Percentiles rank a stretch among this genome's conserved stretches.
These are phyloP conservation scores for Fusarium sp. DNA, from an alignment of 2,329 filamentous ascomycete genomes.

Conservation along the genomic window DNA sequence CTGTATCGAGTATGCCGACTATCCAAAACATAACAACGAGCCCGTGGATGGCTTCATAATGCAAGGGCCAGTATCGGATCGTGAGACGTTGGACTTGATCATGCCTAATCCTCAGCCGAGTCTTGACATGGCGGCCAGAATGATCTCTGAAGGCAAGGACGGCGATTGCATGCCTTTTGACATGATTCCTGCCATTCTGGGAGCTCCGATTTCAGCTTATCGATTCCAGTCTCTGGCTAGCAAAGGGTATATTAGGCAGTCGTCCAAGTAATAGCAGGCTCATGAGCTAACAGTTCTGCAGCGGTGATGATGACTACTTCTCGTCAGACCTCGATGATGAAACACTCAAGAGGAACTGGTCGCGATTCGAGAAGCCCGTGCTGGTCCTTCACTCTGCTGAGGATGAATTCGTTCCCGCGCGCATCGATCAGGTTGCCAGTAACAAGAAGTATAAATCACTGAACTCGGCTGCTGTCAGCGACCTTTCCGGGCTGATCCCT, in stretches of 20 bases:
- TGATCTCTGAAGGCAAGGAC: conserved; percentile 65
- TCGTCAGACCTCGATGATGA: conserved; percentile 76
- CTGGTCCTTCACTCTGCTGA: conserved; percentile 72
- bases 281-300: conserved; percentile 40
- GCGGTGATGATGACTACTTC: conserved; percentile 87
- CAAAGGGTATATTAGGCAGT: conserved; percentile 57
- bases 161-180: conserved; percentile 66
- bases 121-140: conserved; percentile 61
- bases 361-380: conserved; percentile 67
- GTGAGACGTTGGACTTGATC: conserved; percentile 68
- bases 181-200: conserved; percentile 55
- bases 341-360: conserved; percentile 72
- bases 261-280: not conserved
- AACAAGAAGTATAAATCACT: conserved; percentile 66
- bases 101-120: conserved; percentile 59
- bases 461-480: conserved; percentile 57
- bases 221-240: conserved; percentile 63
- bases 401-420: conserved; percentile 72
- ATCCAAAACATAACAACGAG: conserved; percentile 55
- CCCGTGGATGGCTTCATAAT: conserved; percentile 80
- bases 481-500: conserved; percentile 64
- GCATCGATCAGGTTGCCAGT: conserved; percentile 67
- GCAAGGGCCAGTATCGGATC: conserved; percentile 83
- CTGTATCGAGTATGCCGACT: conserved; percentile 65
- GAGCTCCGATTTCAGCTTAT: conserved; percentile 63